Evolutionary conservation across 1,139 yeast genomes (phyloP).

Genomic region (Arxiozyma telluris): DNA sequence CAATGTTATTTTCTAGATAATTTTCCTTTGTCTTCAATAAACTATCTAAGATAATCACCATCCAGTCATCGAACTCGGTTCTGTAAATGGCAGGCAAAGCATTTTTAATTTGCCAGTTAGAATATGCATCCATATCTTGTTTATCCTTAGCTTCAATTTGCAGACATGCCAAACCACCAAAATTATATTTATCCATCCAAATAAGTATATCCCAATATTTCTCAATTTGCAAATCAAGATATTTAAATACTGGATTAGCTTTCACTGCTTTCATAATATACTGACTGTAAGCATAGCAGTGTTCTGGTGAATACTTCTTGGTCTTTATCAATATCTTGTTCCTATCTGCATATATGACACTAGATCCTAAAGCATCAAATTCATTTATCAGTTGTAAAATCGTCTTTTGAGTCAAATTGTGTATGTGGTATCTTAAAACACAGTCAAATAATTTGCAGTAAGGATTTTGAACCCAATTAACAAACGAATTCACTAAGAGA

Average conservation of each 20-base stretch:
- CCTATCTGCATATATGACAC: constrained; percentile 72
- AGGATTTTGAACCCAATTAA: constrained; percentile 79
- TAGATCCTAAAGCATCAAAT: constrained; percentile 67
- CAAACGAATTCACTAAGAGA: constrained; percentile 71
- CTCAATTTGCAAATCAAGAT: constrained; percentile 62
- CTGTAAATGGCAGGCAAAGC: constrained; percentile 70
- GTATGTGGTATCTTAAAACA: constrained; percentile 75
- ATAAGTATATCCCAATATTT: constrained; percentile 85
- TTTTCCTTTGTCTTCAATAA: constrained; percentile 48
- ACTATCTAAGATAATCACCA: constrained; percentile 64
- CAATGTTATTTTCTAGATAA: constrained; percentile 33
- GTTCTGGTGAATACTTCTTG: constrained; percentile 68
- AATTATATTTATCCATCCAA: constrained; percentile 93
- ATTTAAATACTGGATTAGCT: constrained; percentile 73
- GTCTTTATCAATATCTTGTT: constrained; percentile 69
- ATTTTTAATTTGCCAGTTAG: constrained; percentile 73
- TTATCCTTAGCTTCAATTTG: constrained; percentile 49
- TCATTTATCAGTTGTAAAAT: constrained; percentile 75
- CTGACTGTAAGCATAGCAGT: constrained; percentile 89
- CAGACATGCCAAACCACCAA: constrained; percentile 71
- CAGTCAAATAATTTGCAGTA: constrained; percentile 70
- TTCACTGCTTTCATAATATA: constrained; percentile 73
- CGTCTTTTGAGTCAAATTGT: constrained; percentile 77
- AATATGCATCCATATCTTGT: constrained; percentile 50
- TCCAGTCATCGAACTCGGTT: constrained; percentile 83